Percentiles rank a stretch among this genome's conserved stretches.
These are phyloP conservation scores for Cardamine resedifolia DNA, from an alignment of 345 rosid genomes.

Conservation along the genomic window DNA sequence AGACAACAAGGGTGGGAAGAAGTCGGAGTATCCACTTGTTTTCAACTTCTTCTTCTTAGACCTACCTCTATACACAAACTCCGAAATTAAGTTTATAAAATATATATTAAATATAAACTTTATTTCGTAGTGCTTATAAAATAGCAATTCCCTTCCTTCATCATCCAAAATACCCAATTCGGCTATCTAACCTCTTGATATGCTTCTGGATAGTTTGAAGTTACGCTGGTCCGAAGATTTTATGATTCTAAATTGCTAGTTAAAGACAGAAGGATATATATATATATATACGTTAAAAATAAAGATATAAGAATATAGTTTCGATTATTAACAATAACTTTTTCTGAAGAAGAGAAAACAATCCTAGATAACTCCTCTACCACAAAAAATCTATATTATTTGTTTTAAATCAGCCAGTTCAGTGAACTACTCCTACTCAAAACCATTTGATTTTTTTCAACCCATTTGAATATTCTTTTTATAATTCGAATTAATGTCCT, in stretches of 20 bases:
- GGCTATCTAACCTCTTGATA: not conserved
- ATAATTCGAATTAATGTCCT: not conserved
- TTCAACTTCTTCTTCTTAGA: constrained; percentile 53
- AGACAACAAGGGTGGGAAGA: constrained; percentile 44
- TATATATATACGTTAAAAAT: not conserved
- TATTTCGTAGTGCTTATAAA: not conserved
- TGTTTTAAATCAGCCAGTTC: not conserved
- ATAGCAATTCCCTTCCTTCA: not conserved
- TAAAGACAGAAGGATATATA: not conserved
- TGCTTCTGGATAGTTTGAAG: not conserved
- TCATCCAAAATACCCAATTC: not conserved
- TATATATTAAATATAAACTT: not conserved
- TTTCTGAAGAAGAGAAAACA: not conserved
- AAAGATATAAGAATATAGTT: not conserved
- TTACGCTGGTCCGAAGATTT: not conserved
- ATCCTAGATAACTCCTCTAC: not conserved
- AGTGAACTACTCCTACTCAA: not conserved
- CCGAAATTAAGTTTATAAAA: not conserved
- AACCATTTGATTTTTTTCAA: not conserved
- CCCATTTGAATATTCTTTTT: not conserved
- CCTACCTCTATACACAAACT: constrained; percentile 31
- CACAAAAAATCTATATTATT: not conserved
- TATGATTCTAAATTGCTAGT: not conserved
- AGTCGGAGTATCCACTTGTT: constrained; percentile 63
- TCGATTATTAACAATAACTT: not conserved